phyloP scores from a whole-genome alignment of 805 yeast species.

The Ogataea paradorogensis region DNA sequence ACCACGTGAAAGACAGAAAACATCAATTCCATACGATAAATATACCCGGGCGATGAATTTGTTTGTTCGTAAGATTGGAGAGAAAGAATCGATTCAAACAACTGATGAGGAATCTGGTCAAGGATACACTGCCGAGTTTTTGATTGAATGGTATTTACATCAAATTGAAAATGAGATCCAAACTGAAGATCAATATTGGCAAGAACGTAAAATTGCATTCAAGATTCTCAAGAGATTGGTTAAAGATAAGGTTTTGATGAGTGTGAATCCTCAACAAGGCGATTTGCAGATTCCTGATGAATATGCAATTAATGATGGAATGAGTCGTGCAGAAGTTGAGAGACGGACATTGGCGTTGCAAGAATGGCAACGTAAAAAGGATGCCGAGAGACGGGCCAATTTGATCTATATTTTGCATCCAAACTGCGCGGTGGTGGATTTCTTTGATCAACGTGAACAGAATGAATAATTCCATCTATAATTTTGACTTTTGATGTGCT shows the following conservation, averaged over 20 bases:
- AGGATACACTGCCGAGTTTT: slow-evolving; percentile 65
- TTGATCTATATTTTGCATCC: slow-evolving; percentile 66
- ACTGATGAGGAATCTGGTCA: slow-evolving; percentile 31
- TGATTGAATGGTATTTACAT: slow-evolving; percentile 78
- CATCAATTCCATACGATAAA: slow-evolving; percentile 75
- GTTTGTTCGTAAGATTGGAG: slow-evolving; percentile 54
- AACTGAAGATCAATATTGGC: slow-evolving; percentile 66
- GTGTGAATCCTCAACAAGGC: slow-evolving; percentile 43
- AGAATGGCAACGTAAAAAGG: slow-evolving; percentile 24
- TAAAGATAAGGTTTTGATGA: slow-evolving; percentile 80
- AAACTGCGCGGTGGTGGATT: slow-evolving; percentile 75
- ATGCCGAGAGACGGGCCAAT: slow-evolving; percentile 27
- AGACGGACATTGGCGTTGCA: slow-evolving; percentile 24
- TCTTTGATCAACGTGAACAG: slow-evolving; percentile 40
- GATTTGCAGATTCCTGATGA: slow-evolving; percentile 34
- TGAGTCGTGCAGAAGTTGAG: slow-evolving; percentile 24
- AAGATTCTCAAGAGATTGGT: slow-evolving; percentile 83
- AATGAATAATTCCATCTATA: slow-evolving; percentile 12
- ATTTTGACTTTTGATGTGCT: slow-evolving; percentile 9
- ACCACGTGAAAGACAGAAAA: slow-evolving; percentile 32
- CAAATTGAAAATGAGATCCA: slow-evolving; percentile 69
- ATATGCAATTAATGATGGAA: slow-evolving; percentile 19
- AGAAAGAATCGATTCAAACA: slow-evolving; percentile 19
- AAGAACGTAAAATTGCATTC: slow-evolving; percentile 65
- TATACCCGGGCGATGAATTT: slow-evolving; percentile 81